Base-by-base conservation (phyloP, 2,329 filamentous ascomycete genomes). In the Hymenoscyphus fraxineus region DNA sequence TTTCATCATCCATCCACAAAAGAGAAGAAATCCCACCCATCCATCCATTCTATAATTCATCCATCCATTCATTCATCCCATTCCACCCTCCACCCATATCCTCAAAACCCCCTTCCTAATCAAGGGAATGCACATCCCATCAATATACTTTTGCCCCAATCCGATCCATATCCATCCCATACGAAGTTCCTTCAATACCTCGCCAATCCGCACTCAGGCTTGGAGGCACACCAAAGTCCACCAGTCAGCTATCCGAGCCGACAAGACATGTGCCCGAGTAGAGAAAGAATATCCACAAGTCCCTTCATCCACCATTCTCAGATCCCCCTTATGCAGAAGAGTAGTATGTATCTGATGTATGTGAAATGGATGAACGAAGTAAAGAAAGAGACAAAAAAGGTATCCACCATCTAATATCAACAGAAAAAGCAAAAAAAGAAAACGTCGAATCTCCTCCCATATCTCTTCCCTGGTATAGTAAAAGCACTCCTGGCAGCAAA, bases 341-440 rank as follows among this genome's bases (percentile, higher is more conserved):
- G n/a, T 19, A 22, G 22, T 12, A 51, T 22, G 10, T 51, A n/a
- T 22, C 44, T 51, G 44, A 51, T 51, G 44, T 51, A 51, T 51
- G 44, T 51, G 22, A 51, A 51, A 10, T 51, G n/a, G 44, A 9
- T 5, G 22, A 16, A 35, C 35, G 15, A 51, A 27, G 19, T 4
- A 22, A 51, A 51, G 44, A 5, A 35, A 38, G 51, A 56, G 31
- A 15, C 6, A 56, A 56, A 22, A 56, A 56, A 56, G 27, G 54
- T 57, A 32, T 57, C 54, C 54, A 38, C 54, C 27, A 57, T 57
- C 32, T 38, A 51, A 27, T 61, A 38, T 61, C 51, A 40, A 55
- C 47, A 40, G 19, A 56, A 32, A 19, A 54, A 56, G 27, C 3
- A 55, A n/a, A 13, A 32, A 40, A 31, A 40, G 15, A 58, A 56